Evolutionary conservation across 441 rosid genomes (phyloP).

Genomic region (Adansonia grandidieri): DNA sequence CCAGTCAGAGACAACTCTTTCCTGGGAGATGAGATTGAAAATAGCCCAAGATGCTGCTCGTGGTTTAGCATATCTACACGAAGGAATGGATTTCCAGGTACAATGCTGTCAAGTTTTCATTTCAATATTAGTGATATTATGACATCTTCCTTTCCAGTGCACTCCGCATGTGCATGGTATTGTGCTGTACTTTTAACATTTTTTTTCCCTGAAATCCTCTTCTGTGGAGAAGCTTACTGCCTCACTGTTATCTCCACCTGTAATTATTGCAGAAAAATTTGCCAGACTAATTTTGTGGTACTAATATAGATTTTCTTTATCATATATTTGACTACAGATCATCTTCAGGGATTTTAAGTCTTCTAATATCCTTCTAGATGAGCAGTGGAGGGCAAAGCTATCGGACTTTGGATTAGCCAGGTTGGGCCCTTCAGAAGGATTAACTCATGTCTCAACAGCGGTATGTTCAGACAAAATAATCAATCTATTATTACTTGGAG

Average conservation of each 20-base stretch:
- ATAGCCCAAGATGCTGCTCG: constrained; percentile 95
- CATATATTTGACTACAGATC: constrained; percentile 49
- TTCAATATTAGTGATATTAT: background rate
- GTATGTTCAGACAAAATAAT: constrained; percentile 43
- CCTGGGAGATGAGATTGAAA: constrained; percentile 82
- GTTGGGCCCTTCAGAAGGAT: constrained; percentile 85
- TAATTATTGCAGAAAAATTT: background rate
- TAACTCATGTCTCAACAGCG: constrained; percentile 90
- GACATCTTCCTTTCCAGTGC: background rate
- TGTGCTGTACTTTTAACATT: background rate
- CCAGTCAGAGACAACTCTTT: constrained; percentile 53
- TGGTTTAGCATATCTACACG: constrained; percentile 82
- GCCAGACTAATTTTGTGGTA: background rate
- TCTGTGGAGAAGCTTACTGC: background rate
- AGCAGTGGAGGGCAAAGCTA: constrained; percentile 87
- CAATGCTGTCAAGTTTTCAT: background rate
- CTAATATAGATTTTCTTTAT: constrained; percentile 16
- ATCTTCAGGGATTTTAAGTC: constrained; percentile 93
- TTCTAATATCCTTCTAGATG: constrained; percentile 86
- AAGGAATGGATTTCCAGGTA: constrained; percentile 94
- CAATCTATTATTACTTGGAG: constrained; percentile 1
- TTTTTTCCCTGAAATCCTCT: constrained; percentile 14
- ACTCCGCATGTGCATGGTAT: background rate
- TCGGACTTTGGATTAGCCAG: constrained; percentile 97
- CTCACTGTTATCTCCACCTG: background rate